A percentile compares a stretch with the other conserved stretches of the same genome.
phyloP scores from a whole-genome alignment of 2,329 filamentous ascomycete species.

The Sporothrix pseudoabietina region DNA sequence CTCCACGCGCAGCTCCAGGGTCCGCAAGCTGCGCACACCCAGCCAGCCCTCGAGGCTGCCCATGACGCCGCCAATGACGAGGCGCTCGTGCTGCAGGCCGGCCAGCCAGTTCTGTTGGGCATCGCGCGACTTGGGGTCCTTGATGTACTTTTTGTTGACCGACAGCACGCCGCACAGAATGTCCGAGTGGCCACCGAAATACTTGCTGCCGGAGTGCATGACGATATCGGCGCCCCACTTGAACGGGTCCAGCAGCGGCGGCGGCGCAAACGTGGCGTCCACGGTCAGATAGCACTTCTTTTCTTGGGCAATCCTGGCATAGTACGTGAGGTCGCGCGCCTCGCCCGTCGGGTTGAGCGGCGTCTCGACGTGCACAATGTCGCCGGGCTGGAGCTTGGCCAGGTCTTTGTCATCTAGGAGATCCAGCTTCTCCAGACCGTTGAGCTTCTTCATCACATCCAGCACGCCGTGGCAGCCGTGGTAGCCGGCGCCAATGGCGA shows the following conservation, averaged over 20 bases:
- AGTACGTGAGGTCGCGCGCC: constrained; percentile 71
- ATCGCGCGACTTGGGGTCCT: constrained; percentile 30
- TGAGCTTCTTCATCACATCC: constrained; percentile 70
- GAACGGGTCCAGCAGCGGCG: constrained; percentile 86
- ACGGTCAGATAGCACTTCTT: constrained; percentile 77
- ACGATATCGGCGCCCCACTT: constrained; percentile 77
- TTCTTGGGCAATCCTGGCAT: constrained; percentile 70
- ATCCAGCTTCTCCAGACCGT: constrained; percentile 70
- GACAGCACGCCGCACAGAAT: constrained; percentile 84
- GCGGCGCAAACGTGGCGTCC: constrained; percentile 91
- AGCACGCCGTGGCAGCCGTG: constrained; percentile 93
- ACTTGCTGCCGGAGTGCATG: constrained; percentile 95
- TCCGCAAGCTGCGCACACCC: constrained; percentile 81
- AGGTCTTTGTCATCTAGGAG: constrained; percentile 54
- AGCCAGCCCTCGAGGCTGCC: constrained; percentile 92
- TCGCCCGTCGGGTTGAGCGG: constrained; percentile 89
- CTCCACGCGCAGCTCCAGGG: constrained; percentile 78
- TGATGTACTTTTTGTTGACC: constrained; percentile 51
- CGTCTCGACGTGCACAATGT: constrained; percentile 89
- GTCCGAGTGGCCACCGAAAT: constrained; percentile 93
- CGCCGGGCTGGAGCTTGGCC: constrained; percentile 71
- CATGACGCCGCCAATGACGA: constrained; percentile 81
- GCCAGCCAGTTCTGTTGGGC: constrained; percentile 59
- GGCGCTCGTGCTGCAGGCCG: constrained; percentile 65
- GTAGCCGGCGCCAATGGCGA: constrained; percentile 84